Percentiles rank a stretch among this genome's conserved stretches.
These are phyloP conservation scores for Avena atlantica DNA, from an alignment of 176 grass and related monocot genomes.

Conservation along the genomic window DNA sequence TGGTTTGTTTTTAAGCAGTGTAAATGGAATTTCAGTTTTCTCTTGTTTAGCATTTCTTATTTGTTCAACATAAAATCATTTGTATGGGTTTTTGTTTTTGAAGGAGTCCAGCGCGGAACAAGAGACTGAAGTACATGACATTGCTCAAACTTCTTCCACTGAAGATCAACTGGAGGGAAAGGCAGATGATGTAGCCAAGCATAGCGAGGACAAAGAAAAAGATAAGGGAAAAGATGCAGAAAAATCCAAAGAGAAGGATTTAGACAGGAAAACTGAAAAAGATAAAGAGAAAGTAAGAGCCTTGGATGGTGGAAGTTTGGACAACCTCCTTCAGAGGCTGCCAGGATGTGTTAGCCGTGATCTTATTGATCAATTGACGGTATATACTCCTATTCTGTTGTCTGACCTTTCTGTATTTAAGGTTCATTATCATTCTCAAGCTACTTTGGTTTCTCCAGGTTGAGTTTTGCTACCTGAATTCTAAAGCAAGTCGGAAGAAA, in stretches of 20 bases:
- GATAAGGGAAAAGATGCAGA: conserved; percentile 77
- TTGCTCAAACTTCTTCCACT: conserved; percentile 54
- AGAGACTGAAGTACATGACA: conserved; percentile 70
- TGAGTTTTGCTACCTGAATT: conserved; percentile 98
- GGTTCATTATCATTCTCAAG: conserved; percentile 37
- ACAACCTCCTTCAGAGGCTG: conserved; percentile 81
- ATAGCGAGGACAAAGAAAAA: conserved; percentile 76
- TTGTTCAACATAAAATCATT: conserved; percentile 31
- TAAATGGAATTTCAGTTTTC: conserved; percentile 2
- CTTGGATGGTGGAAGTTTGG: conserved; percentile 81
- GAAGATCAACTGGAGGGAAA: conserved; percentile 71
- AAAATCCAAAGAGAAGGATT: conserved; percentile 82
- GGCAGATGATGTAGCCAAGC: conserved; percentile 64
- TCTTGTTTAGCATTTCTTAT: not conserved
- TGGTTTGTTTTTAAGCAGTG: conserved; percentile 3
- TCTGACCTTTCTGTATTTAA: conserved; percentile 7
- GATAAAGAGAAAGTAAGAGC: conserved; percentile 95
- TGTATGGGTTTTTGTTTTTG: conserved; percentile 49
- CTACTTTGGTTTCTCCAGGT: conserved; percentile 64
- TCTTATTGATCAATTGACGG: conserved; percentile 96
- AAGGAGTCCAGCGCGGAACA: conserved; percentile 66
- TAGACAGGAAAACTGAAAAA: conserved; percentile 81
- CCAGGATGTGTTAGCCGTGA: conserved; percentile 97
- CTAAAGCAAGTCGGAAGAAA: conserved; percentile 98
- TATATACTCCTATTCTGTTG: conserved; percentile 45